Conservation (phyloP, 1,139 yeast genomes). For the Yamadazyma jaroonii region DNA sequence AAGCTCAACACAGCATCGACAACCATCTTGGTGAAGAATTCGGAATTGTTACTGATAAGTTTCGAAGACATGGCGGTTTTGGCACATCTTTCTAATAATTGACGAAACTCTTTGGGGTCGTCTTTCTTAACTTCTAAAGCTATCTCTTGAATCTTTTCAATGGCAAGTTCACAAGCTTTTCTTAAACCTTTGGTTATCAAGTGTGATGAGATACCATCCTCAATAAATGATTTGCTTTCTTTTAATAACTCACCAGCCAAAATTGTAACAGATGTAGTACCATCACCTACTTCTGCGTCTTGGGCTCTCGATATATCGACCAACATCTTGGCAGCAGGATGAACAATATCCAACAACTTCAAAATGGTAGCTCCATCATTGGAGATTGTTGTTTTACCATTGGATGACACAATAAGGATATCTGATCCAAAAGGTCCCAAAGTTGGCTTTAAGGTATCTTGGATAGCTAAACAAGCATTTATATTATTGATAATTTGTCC, state of each 20-base stretch:
- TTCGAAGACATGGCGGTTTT: slow-evolving; percentile 97
- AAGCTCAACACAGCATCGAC: slow-evolving; percentile 91
- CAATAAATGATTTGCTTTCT: slow-evolving; percentile 86
- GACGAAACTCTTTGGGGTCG: slow-evolving; percentile 56
- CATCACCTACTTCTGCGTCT: slow-evolving; percentile 99
- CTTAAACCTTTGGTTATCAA: slow-evolving; percentile 85
- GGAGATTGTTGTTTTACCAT: slow-evolving; percentile 89
- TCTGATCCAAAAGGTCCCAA: slow-evolving; percentile 98
- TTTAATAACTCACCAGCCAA: slow-evolving; percentile 93
- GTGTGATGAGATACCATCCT: slow-evolving; percentile 93
- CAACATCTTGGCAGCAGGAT: slow-evolving; percentile 94
- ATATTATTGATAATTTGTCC: slow-evolving; percentile 95
- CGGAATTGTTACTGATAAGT: slow-evolving; percentile 80
- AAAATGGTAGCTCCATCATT: slow-evolving; percentile 98
- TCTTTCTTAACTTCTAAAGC: slow-evolving; percentile 63
- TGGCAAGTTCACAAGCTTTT: slow-evolving; percentile 76
- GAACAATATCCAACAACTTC: slow-evolving; percentile 89
- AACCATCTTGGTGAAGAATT: slow-evolving; percentile 91
- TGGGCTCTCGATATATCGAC: slow-evolving; percentile 96
- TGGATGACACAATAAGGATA: slow-evolving; percentile 77
- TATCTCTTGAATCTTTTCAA: slow-evolving; percentile 66
- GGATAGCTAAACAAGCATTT: slow-evolving; percentile 95
- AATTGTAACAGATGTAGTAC: slow-evolving; percentile 93
- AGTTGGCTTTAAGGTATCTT: slow-evolving; percentile 92
- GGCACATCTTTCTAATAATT: slow-evolving; percentile 87